Percentiles rank a stretch among this genome's conserved stretches.
Conservation (phyloP, 768 basidiomycete species). For the Gelatoporia subvermispora region DNA sequence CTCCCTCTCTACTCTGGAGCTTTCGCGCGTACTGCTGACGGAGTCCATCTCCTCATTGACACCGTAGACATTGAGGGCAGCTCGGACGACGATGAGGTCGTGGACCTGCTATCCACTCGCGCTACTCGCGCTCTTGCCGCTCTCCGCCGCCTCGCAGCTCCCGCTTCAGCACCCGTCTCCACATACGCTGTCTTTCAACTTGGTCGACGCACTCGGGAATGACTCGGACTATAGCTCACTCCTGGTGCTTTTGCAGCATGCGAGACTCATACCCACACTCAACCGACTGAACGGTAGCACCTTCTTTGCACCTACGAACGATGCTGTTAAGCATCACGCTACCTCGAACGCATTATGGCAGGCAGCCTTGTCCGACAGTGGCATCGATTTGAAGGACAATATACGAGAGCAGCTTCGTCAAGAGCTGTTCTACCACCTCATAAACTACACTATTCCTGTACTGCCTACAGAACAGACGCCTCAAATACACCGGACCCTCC, state of each 20-base stretch:
- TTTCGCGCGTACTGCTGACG: too few relatives aligned
- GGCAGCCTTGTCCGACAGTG: slow-evolving; percentile 33
- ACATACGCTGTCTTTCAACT: slow-evolving; percentile 42
- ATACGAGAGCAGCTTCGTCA: slow-evolving; percentile 80
- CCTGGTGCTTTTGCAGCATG: slow-evolving; percentile 70
- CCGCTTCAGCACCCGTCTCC: slow-evolving; percentile 21
- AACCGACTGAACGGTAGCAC: slow-evolving; percentile 81
- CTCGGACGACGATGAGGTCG: slow-evolving; percentile 27
- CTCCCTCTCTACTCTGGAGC: too few relatives aligned
- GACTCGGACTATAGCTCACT: slow-evolving; percentile 79
- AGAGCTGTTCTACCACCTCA: slow-evolving; percentile 89
- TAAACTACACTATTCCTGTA: slow-evolving; percentile 69
- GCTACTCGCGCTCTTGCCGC: slow-evolving; percentile 29
- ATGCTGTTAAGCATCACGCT: slow-evolving; percentile 63
- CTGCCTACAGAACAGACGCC: slow-evolving; percentile 37
- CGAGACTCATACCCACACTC: slow-evolving; percentile 87
- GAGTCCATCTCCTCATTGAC: too few relatives aligned
- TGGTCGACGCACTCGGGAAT: slow-evolving; percentile 71
- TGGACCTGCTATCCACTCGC: slow-evolving; percentile 30
- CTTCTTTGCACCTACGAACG: slow-evolving; percentile 93
- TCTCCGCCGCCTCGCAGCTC: slow-evolving; percentile 30
- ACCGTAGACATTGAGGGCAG: too few relatives aligned
- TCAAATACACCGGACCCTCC: slow-evolving; percentile 53
- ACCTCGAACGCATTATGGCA: slow-evolving; percentile 28
- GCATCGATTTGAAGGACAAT: slow-evolving; percentile 58